These are phyloP conservation scores for Leptographium galeiforme DNA, from an alignment of 2,329 filamentous ascomycete species.

Conservation along the genomic window DNA sequence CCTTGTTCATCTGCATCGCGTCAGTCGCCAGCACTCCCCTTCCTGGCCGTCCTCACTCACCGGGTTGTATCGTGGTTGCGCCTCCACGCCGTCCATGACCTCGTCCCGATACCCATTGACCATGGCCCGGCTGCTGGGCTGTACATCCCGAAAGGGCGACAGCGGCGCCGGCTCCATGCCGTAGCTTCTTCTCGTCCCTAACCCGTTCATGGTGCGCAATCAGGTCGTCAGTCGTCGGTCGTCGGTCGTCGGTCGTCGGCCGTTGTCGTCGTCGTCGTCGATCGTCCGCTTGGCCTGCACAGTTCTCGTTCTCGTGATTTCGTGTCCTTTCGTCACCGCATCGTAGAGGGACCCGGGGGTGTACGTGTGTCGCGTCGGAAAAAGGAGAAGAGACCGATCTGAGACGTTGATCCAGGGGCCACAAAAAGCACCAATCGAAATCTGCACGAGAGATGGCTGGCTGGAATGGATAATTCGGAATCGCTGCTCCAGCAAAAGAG, in stretches of 20 bases:
- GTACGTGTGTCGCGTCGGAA: not conserved
- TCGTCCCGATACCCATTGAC: conserved; percentile 47
- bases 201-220: conserved; percentile 23
- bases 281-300: too few species aligned
- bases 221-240: too few species aligned
- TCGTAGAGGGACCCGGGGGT: too few species aligned
- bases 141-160: conserved; percentile 19
- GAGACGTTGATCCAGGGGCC: conserved; percentile 1
- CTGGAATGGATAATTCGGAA: not conserved
- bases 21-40: not conserved
- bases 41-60: conserved; percentile 21
- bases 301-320: too few species aligned
- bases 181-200: conserved; percentile 20
- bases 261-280: not conserved
- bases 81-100: conserved; percentile 38
- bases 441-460: not conserved
- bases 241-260: too few species aligned
- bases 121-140: conserved; percentile 33
- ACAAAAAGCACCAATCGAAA: not conserved
- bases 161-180: conserved; percentile 21
- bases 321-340: too few species aligned
- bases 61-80: conserved; percentile 40
- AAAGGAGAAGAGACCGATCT: not conserved
- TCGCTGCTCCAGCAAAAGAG: not conserved
- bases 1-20: conserved; percentile 31